Conservation (phyloP, 2,329 filamentous ascomycete genomes). For the Escovopsis sp. region DNA sequence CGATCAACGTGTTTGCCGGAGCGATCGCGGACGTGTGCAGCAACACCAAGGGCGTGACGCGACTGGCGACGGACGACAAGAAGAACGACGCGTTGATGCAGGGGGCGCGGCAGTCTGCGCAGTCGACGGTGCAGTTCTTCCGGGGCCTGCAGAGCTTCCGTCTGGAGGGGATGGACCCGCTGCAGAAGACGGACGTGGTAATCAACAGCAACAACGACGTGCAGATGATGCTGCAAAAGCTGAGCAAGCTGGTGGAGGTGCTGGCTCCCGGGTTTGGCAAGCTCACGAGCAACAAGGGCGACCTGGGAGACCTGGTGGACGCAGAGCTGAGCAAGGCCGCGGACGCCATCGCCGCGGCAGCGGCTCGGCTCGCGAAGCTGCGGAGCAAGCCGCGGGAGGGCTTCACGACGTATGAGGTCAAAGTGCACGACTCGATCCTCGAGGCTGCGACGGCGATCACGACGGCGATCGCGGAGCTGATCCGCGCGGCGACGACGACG, state of each 20-base stretch:
- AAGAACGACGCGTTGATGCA: slow-evolving; percentile 76
- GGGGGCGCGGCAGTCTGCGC: slow-evolving; percentile 69
- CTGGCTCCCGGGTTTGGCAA: slow-evolving; percentile 82
- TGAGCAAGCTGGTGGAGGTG: slow-evolving; percentile 83
- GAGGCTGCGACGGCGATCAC: slow-evolving; percentile 89
- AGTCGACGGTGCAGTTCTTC: slow-evolving; percentile 87
- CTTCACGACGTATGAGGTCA: slow-evolving; percentile 90
- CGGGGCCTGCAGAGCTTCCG: slow-evolving; percentile 86
- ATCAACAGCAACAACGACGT: slow-evolving; percentile 97
- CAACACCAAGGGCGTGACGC: slow-evolving; percentile 89
- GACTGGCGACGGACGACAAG: slow-evolving; percentile 90
- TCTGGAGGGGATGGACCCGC: slow-evolving; percentile 73
- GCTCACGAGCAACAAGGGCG: slow-evolving; percentile 62
- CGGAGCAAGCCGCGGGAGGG: slow-evolving; percentile 93
- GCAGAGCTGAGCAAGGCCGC: slow-evolving; percentile 84
- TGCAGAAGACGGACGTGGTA: slow-evolving; percentile 92
- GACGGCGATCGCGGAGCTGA: slow-evolving; percentile 81
- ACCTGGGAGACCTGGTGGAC: slow-evolving; percentile 87
- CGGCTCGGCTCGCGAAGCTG: slow-evolving; percentile 75
- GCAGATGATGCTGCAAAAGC: slow-evolving; percentile 79
- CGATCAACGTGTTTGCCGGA: slow-evolving; percentile 77
- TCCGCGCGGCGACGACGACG: slow-evolving; percentile 83
- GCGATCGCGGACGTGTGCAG: slow-evolving; percentile 86
- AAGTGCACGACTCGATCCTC: slow-evolving; percentile 88
- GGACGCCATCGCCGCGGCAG: slow-evolving; percentile 85